phyloP scores from a whole-genome alignment of 805 yeast species.

The Sporopachydermia quercuum region DNA sequence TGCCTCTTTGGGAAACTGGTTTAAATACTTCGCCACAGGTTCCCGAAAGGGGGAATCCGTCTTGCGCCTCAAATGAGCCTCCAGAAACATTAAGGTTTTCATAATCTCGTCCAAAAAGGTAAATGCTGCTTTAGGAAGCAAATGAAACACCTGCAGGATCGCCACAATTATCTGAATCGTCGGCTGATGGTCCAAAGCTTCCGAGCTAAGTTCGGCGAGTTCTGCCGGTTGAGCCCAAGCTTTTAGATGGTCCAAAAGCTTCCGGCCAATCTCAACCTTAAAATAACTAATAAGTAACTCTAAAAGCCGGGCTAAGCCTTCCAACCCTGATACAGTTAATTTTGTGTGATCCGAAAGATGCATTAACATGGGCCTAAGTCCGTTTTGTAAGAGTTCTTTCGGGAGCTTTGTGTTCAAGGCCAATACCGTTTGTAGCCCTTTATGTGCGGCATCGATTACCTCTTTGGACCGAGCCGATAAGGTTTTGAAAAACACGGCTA shows the following conservation, averaged over 20 bases:
- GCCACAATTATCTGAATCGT: slow-evolving; percentile 82
- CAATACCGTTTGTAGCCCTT: slow-evolving; percentile 70
- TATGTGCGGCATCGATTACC: slow-evolving; percentile 87
- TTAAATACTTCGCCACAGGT: slow-evolving; percentile 79
- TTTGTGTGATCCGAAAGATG: slow-evolving; percentile 88
- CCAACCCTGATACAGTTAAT: slow-evolving; percentile 75
- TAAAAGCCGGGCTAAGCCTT: slow-evolving; percentile 75
- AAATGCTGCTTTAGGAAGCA: slow-evolving; percentile 83
- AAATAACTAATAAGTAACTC: slow-evolving; percentile 84
- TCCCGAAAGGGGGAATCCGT: slow-evolving; percentile 78
- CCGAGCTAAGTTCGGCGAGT: slow-evolving; percentile 60
- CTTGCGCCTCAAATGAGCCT: slow-evolving; percentile 70
- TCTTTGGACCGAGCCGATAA: slow-evolving; percentile 72
- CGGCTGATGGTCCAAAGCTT: slow-evolving; percentile 65
- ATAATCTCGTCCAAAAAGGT: slow-evolving; percentile 82
- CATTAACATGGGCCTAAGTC: slow-evolving; percentile 89
- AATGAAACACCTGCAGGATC: slow-evolving; percentile 78
- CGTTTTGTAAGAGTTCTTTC: slow-evolving; percentile 87
- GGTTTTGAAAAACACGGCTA: slow-evolving; percentile 91
- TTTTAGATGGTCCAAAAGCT: slow-evolving; percentile 79
- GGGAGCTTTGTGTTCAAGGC: slow-evolving; percentile 83
- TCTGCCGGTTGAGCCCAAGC: slow-evolving; percentile 89
- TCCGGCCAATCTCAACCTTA: slow-evolving; percentile 92
- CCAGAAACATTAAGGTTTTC: slow-evolving; percentile 60
- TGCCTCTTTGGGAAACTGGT: slow-evolving; percentile 68